These are phyloP conservation scores for Phytophthora nicotianae DNA, from an alignment of 352 stramenopile genomes.

Conservation along the genomic window DNA sequence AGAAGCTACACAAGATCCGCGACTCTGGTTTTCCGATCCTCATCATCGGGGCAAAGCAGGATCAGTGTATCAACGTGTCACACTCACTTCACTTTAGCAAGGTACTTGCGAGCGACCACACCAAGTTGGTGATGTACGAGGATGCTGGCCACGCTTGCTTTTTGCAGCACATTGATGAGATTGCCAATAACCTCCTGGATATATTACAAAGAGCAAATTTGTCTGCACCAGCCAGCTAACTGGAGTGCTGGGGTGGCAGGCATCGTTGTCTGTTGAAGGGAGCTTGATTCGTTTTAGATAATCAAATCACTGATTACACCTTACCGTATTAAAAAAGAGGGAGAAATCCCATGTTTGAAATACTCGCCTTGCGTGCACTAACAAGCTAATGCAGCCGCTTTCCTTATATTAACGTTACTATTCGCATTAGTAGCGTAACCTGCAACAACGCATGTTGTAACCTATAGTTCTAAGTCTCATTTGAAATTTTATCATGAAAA, in stretches of 20 bases:
- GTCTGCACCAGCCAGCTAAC: constrained; percentile 5
- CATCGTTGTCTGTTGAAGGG: not conserved
- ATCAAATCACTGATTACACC: not conserved
- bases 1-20: constrained; percentile 45
- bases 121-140: constrained; percentile 45
- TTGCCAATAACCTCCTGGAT: constrained; percentile 39
- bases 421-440: no score
- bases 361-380: no score
- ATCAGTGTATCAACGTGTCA: constrained; percentile 40
- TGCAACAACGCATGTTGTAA: no score
- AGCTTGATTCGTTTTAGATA: not conserved
- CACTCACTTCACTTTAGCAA: constrained; percentile 45
- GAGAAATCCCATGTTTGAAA: no score
- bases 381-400: no score
- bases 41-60: constrained; percentile 40
- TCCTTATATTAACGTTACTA: no score
- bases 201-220: constrained; percentile 14
- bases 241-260: not conserved
- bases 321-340: not conserved
- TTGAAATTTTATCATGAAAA: no score
- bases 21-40: constrained; percentile 52
- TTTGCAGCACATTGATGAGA: constrained; percentile 49
- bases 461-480: no score
- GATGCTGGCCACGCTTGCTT: constrained; percentile 49
- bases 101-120: constrained; percentile 42